These are phyloP conservation scores for Entophlyctis luteolus DNA, from an alignment of 192 early-diverging fungal genomes.

Conservation along the genomic window DNA sequence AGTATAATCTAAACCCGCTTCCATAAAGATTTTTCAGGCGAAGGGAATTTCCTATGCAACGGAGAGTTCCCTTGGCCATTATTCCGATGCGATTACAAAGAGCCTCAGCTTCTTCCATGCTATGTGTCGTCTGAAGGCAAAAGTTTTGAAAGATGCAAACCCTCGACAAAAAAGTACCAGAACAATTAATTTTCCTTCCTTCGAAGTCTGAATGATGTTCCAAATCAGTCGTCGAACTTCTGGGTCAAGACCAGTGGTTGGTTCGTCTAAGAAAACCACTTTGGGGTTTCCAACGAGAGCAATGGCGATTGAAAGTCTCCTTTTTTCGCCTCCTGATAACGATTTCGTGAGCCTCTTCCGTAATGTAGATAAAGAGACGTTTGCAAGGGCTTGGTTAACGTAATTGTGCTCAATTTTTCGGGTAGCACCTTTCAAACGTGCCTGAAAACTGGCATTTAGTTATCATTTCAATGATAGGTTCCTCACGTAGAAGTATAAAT, in stretches of 20 bases:
- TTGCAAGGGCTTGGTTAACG: conserved; percentile 42
- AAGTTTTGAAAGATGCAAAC: not conserved
- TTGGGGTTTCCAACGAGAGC: conserved; percentile 52
- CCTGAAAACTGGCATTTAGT: conserved; percentile 14
- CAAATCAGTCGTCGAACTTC: conserved; percentile 72
- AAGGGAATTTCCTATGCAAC: conserved; percentile 61
- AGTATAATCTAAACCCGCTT: conserved; percentile 61
- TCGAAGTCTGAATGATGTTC: conserved; percentile 61
- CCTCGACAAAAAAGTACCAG: conserved; percentile 48
- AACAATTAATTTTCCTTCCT: conserved; percentile 57
- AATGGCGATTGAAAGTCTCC: conserved; percentile 53
- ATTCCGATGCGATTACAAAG: conserved; percentile 73
- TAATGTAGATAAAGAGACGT: conserved; percentile 58
- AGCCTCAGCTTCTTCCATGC: conserved; percentile 79
- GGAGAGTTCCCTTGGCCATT: conserved; percentile 71
- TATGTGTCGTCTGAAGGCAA: conserved; percentile 56
- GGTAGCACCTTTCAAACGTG: conserved; percentile 66
- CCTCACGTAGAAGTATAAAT: conserved; percentile 63
- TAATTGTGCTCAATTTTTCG: conserved; percentile 47
- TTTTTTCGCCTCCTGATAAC: conserved; percentile 73
- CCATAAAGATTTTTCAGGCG: conserved; percentile 72
- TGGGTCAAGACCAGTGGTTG: conserved; percentile 73
- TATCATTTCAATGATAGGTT: not conserved
- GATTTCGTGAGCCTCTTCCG: conserved; percentile 57
- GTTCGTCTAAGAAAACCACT: conserved; percentile 78